These are phyloP conservation scores for Colletotrichum simmondsii DNA, from an alignment of 2,329 filamentous ascomycete species.

Conservation along the genomic window DNA sequence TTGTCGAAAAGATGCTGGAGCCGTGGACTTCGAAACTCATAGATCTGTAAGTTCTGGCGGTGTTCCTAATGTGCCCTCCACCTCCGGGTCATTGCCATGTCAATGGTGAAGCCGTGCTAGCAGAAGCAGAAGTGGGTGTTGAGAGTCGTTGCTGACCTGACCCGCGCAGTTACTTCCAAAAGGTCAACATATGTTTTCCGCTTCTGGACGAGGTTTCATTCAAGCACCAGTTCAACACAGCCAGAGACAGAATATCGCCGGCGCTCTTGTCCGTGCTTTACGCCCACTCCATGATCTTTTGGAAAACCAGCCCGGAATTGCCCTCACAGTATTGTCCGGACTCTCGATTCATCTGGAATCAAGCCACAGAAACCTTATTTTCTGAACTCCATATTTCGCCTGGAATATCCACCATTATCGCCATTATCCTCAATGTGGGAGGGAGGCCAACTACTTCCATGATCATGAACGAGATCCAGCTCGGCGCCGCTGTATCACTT, in stretches of 20 bases:
- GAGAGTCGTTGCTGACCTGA: neutral
- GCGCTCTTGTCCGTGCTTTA: conserved; percentile 68
- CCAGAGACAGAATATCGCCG: conserved; percentile 62
- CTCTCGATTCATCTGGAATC: conserved; percentile 70
- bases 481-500: conserved; percentile 62
- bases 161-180: conserved; percentile 59
- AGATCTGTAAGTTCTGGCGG: conserved; percentile 49
- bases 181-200: conserved; percentile 69
- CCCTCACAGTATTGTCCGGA: conserved; percentile 63
- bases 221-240: conserved; percentile 55
- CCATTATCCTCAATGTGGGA: conserved; percentile 67
- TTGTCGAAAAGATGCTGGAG: conserved; percentile 69
- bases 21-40: conserved; percentile 63
- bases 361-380: conserved; percentile 68
- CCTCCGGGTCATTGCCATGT: too few relatives aligned
- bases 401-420: conserved; percentile 67
- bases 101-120: neutral
- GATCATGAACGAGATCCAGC: conserved; percentile 64
- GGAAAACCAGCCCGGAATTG: conserved; percentile 59
- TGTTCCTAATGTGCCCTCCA: too few relatives aligned
- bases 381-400: conserved; percentile 69
- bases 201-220: conserved; percentile 68
- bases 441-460: conserved; percentile 71
- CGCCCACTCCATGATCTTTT: conserved; percentile 68
- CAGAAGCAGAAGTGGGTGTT: neutral